These are phyloP conservation scores for Daldinia sp. DNA, from an alignment of 2,329 filamentous ascomycete species.

Conservation along the genomic window DNA sequence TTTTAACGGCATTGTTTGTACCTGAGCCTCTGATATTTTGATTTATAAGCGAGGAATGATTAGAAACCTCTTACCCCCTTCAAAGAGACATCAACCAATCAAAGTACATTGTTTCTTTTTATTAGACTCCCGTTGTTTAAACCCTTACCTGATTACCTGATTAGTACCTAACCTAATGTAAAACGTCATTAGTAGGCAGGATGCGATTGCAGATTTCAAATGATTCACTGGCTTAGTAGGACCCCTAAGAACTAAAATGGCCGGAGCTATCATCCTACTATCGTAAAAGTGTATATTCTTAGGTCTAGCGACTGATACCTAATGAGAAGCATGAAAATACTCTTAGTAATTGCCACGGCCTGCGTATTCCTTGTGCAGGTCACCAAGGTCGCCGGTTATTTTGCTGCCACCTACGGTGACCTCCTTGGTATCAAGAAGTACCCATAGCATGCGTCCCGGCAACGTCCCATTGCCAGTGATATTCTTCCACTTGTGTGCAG, in stretches of 20 bases:
- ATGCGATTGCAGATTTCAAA: neutral
- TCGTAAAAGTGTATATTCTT: neutral
- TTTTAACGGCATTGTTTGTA: neutral
- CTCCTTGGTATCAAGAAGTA: neutral
- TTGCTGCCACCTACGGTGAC: neutral
- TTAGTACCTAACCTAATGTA: neutral
- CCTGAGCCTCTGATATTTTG: neutral
- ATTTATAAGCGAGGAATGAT: conserved; percentile 2
- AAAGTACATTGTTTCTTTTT: neutral
- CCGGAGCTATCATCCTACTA: neutral
- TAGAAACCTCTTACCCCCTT: neutral
- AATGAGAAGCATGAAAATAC: no score
- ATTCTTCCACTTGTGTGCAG: neutral
- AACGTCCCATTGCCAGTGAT: neutral
- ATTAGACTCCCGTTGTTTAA: neutral
- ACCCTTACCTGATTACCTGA: neutral
- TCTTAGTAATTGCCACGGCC: neutral
- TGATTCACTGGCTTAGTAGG: neutral
- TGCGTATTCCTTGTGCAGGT: neutral
- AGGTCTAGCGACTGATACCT: neutral
- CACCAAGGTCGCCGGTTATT: neutral
- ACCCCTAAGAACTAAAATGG: neutral
- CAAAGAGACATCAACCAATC: neutral
- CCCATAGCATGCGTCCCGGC: neutral
- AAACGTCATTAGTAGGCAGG: neutral